Base-by-base conservation (phyloP, 768 basidiomycete genomes). In the Pleurotus pulmonarius region DNA sequence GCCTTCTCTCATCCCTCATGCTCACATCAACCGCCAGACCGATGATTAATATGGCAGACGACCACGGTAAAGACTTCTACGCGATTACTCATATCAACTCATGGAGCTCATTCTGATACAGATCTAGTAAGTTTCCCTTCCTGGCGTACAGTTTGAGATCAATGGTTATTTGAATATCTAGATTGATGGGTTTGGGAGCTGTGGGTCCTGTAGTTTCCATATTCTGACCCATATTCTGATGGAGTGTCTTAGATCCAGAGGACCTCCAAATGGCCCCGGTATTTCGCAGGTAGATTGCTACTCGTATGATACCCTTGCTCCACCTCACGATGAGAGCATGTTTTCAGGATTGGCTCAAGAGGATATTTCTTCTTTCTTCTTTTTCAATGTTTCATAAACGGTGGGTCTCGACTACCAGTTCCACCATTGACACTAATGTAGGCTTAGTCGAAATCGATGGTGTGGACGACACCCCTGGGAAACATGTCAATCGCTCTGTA, bases 281-380 rank as follows among this genome's bases (percentile, higher is more conserved):
- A 15, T 94, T 94, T 69, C 74, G 73, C 63, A 72, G 77, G 90
- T 91, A 64, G 11, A 1, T 34, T 64, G 79, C 66, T 47, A 20
- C 20, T 20, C 20, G 12, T 16, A 22, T 2, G n/a, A 44, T n/a
- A 44, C n/a, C 16, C 53, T 56, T 24, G 16, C 16, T 7, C 38
- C 49, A 37, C 40, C 20, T 40, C 20, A 40, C 18, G 44, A 59
- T 16, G 58, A 51, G 25, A 11, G 11, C 26, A 38, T 16, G 29
- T 5, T 60, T 51, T 45, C 58, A 92, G 88, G 6, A 90, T 98
- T 55, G 96, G 95, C 5, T 71, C 83, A 0, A 76, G 90, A 61
- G 92, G 87, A 18, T 97, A 94, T 72, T 95, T 95, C 69, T 95
- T 86, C 76, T 99, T 86, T 73, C 76, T 96, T 18, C 77, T 99